These are phyloP conservation scores for Cercophora samala DNA, from an alignment of 495 filamentous ascomycete genomes.

Conservation along the genomic window DNA sequence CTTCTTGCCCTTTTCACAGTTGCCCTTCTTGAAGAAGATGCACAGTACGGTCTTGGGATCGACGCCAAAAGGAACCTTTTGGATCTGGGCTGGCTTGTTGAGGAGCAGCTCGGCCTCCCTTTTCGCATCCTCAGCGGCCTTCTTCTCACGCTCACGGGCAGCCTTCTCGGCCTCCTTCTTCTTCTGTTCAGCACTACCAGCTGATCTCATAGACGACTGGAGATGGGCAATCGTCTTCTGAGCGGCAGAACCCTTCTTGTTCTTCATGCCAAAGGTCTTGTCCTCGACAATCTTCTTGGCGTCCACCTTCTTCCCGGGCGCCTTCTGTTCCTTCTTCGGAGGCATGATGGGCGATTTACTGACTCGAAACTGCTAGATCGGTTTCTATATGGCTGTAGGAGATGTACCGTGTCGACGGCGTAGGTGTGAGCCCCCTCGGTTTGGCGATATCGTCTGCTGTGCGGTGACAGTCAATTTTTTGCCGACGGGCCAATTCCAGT, in stretches of 20 bases:
- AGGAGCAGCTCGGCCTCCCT: conserved; percentile 74
- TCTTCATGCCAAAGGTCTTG: conserved; percentile 99
- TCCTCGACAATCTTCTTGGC: conserved; percentile 72
- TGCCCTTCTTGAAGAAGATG: conserved; percentile 91
- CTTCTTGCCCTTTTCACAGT: conserved; percentile 94
- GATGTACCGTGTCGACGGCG: background rate
- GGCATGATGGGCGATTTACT: conserved; percentile 63
- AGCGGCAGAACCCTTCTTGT: conserved; percentile 91
- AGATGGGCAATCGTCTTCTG: conserved; percentile 86
- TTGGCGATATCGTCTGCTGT: background rate
- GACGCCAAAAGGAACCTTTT: conserved; percentile 96
- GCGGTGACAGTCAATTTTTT: conserved; percentile 16
- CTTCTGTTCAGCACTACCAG: conserved; percentile 81
- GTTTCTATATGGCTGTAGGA: background rate
- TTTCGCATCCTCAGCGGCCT: conserved; percentile 74
- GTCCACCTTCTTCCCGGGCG: conserved; percentile 46
- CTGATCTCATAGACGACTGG: conserved; percentile 62
- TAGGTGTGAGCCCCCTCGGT: background rate
- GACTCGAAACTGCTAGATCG: background rate
- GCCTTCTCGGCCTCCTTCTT: conserved; percentile 83
- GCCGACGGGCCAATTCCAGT: conserved; percentile 17
- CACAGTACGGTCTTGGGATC: conserved; percentile 99
- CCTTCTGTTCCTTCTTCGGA: conserved; percentile 77
- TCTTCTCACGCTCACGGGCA: conserved; percentile 78
- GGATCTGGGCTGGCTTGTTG: conserved; percentile 90